These are phyloP conservation scores for Tephrocybe sp. DNA, from an alignment of 768 basidiomycete species.

Conservation along the genomic window DNA sequence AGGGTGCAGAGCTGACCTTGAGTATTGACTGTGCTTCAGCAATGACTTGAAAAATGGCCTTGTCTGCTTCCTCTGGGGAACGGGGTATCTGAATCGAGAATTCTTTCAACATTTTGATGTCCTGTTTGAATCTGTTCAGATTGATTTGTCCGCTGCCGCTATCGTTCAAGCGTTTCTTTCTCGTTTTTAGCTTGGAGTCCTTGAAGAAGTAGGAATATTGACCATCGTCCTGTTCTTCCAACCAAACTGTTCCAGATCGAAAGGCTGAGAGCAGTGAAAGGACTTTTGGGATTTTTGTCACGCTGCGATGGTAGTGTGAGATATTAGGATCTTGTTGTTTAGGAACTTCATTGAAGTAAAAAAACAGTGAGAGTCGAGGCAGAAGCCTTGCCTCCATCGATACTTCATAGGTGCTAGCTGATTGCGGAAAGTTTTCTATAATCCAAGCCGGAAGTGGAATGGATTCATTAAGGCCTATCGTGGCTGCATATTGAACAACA, in stretches of 20 bases:
- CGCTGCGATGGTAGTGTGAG: slow-evolving; percentile 7
- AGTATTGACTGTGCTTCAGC: slow-evolving; percentile 16
- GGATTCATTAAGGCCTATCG: slow-evolving; percentile 13
- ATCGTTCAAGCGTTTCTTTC: neutral
- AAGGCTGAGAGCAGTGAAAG: slow-evolving; percentile 4
- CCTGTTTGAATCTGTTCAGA: slow-evolving; percentile 4
- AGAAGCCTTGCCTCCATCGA: slow-evolving; percentile 13
- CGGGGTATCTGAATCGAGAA: slow-evolving; percentile 8
- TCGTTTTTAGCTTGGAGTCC: neutral
- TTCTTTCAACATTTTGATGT: slow-evolving; percentile 12
- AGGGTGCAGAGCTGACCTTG: slow-evolving; percentile 11
- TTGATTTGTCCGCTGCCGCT: neutral
- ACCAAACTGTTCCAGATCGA: neutral
- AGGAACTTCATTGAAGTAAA: slow-evolving; percentile 1
- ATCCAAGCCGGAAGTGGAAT: slow-evolving; percentile 23
- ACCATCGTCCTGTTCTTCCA: neutral
- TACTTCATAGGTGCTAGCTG: neutral
- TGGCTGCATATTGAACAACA: neutral
- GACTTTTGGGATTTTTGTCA: slow-evolving; percentile 7
- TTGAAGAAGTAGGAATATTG: neutral
- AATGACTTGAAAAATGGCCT: slow-evolving; percentile 10
- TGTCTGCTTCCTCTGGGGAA: slow-evolving; percentile 7
- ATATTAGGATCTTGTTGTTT: neutral
- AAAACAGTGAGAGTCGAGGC: slow-evolving; percentile 7
- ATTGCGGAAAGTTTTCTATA: slow-evolving; percentile 28